Evolutionary conservation across 148 eudicot species (phyloP), one percentile per base, ranked within the genome.

Genomic region (Nyssa sinensis): DNA sequence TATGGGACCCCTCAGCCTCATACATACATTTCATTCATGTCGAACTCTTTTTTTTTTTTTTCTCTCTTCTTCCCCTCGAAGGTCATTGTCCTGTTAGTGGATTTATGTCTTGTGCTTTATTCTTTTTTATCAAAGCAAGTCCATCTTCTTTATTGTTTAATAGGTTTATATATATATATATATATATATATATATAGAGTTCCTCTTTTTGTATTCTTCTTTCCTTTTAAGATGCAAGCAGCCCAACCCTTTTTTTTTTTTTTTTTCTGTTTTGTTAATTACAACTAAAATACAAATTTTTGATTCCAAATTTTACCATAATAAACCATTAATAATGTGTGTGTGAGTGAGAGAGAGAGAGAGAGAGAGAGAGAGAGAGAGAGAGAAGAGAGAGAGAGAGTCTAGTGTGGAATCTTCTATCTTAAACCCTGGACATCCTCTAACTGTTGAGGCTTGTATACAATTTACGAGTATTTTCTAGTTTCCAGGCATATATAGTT

Each of bases 341-440:
- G n/a, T n/a, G n/a, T n/a, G n/a, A n/a, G n/a, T n/a, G n/a, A n/a
- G n/a, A n/a, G n/a, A n/a, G n/a, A n/a, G n/a, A n/a, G n/a, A n/a
- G n/a, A n/a, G 44, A 37, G 9, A 37, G 4, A 37, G 4, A 4
- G 9, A 37, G 44, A 37, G 44, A 25, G 63, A 62, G 64, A 62
- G 44, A 60, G 63, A 60, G 30, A n/a, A 24, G 34, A 27, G 64
- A 64, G 68, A 64, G 68, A 64, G 28, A 63, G 11, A 62, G 34
- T 28, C 16, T 62, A 30, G 65, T 34, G 35, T 30, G 66, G 66
- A 63, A 63, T 63, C 66, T 63, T 64, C 68, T 34, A n/a, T 55
- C 39, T 34, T 7, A 21, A 34, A 21, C 47, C 14, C 47, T 64
- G 34, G 47, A 39, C 27, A 33, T 64, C 5, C 68, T 64, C n/a